Evolutionary conservation across 208 protist species (phyloP), one percentile per base, ranked within the genome.

Genomic region (Trypanosoma lewisi): DNA sequence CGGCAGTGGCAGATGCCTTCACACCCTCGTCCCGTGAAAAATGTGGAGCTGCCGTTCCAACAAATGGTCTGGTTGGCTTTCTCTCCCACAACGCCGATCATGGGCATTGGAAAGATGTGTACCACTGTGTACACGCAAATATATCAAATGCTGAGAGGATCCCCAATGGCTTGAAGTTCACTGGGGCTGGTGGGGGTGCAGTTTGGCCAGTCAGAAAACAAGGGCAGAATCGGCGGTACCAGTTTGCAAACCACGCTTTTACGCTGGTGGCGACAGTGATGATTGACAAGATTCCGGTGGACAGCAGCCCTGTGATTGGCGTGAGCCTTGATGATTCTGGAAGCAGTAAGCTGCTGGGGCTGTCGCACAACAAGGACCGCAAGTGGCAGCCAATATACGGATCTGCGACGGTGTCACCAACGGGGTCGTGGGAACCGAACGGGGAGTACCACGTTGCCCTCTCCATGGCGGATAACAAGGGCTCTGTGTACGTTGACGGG

Each of bases 161-260:
- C 31, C 17, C 12, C 2, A 34, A 39, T 21, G 61, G 61, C 19
- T 34, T 57, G 23, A 28, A 17, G 25, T 66, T 66, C 36, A 23
- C 5, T 21, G 61, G 49, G 21, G 6, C 34, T 27, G 61, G 25
- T 19, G 33, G 49, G 16, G 61, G 61, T 19, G 61, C 47, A 17
- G n/a, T 28, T 33, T 66, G 61, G 61, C 61, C 61, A 17, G 61
- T 66, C 3, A 17, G 21, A 2, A 37, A 21, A 14, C 61, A 66
- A 28, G 61, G 61, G 36, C 61, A 66, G 49, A 66, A 48, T 36
- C 61, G 49, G 36, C 49, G 45, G 16, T 66, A 57, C 34, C 37
- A 49, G 2, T 66, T 66, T 23, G 49, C 61, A 21, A 66, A 44
- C 36, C 16, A 33, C 16, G 21, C 17, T 5, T 66, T 66, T 27